These are phyloP conservation scores for Strobilomyces echinocephalus DNA, from an alignment of 768 basidiomycete genomes.

Conservation along the genomic window DNA sequence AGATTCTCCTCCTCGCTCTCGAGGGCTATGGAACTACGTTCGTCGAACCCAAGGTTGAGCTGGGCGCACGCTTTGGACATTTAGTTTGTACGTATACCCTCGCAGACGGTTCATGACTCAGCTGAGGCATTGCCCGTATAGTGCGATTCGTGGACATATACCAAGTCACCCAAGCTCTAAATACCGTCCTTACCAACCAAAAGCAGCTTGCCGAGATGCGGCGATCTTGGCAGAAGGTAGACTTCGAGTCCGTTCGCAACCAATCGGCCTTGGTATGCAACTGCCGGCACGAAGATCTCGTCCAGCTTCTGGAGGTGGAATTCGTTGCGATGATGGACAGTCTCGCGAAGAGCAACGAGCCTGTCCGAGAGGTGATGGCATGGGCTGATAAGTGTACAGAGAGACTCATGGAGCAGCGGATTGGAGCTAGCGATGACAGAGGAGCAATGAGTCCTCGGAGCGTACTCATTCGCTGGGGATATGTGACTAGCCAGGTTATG, in stretches of 20 bases:
- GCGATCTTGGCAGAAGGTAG: constrained; percentile 81
- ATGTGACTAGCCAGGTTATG: constrained; percentile 92
- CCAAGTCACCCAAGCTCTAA: constrained; percentile 85
- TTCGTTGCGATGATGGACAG: constrained; percentile 74
- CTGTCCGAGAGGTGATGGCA: constrained; percentile 81
- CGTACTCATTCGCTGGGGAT: constrained; percentile 86
- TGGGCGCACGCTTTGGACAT: constrained; percentile 88
- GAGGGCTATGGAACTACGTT: constrained; percentile 85
- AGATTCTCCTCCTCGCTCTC: constrained; percentile 74
- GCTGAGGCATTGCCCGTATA: constrained; percentile 29
- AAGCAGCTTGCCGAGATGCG: constrained; percentile 85
- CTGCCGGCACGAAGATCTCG: constrained; percentile 84
- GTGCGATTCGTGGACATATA: constrained; percentile 91
- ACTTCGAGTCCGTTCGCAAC: constrained; percentile 88
- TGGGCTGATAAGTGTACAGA: constrained; percentile 93
- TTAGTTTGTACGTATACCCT: constrained; percentile 64
- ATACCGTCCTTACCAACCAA: constrained; percentile 82
- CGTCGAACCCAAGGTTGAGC: constrained; percentile 86
- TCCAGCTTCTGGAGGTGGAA: constrained; percentile 80
- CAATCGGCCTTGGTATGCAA: constrained; percentile 93
- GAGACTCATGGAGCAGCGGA: constrained; percentile 69
- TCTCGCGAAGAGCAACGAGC: constrained; percentile 66
- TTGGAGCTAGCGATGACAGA: constrained; percentile 61
- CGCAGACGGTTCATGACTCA: neutral
- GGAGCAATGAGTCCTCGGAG: constrained; percentile 82